Conservation (phyloP, 2,329 filamentous ascomycete genomes). For the Pseudogymnoascus sp. region DNA sequence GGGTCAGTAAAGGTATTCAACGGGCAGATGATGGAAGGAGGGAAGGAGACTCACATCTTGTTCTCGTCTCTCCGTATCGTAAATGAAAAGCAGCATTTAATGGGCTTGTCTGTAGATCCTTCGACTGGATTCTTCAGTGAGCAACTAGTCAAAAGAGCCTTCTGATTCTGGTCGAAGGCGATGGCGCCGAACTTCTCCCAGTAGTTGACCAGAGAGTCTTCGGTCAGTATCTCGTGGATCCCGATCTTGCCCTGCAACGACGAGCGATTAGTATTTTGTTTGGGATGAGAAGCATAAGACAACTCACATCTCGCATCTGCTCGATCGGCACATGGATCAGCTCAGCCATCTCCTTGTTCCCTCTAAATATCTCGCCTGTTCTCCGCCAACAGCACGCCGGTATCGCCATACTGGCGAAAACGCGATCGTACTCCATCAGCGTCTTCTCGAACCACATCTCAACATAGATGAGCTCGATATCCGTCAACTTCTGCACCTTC, state of each 20-base stretch:
- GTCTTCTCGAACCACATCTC: constrained; percentile 99
- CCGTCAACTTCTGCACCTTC: constrained; percentile 83
- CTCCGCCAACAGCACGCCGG: constrained; percentile 95
- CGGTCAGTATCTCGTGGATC: constrained; percentile 89
- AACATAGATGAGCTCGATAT: constrained; percentile 88
- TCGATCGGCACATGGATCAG: constrained; percentile 90
- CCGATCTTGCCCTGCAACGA: constrained; percentile 73
- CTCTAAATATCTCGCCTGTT: constrained; percentile 93
- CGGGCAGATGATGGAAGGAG: no score
- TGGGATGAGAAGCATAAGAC: constrained; percentile 1
- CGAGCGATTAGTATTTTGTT: constrained; percentile 6
- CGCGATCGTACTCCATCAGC: constrained; percentile 94
- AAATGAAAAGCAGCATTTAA: constrained; percentile 96
- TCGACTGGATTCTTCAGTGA: constrained; percentile 75
- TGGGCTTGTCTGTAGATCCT: constrained; percentile 59
- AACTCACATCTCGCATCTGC: constrained; percentile 75
- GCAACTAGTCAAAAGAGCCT: constrained; percentile 91
- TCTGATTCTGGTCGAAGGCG: constrained; percentile 87
- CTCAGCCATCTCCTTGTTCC: constrained; percentile 98
- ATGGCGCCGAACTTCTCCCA: constrained; percentile 99
- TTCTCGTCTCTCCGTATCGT: constrained; percentile 91
- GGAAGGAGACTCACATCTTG: constrained; percentile 66
- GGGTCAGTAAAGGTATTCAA: constrained; percentile 27
- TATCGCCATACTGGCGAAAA: constrained; percentile 98
- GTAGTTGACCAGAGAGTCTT: constrained; percentile 90